Conservation (phyloP, 2,329 filamentous ascomycete species). For the Chaetomium olivaceum region DNA sequence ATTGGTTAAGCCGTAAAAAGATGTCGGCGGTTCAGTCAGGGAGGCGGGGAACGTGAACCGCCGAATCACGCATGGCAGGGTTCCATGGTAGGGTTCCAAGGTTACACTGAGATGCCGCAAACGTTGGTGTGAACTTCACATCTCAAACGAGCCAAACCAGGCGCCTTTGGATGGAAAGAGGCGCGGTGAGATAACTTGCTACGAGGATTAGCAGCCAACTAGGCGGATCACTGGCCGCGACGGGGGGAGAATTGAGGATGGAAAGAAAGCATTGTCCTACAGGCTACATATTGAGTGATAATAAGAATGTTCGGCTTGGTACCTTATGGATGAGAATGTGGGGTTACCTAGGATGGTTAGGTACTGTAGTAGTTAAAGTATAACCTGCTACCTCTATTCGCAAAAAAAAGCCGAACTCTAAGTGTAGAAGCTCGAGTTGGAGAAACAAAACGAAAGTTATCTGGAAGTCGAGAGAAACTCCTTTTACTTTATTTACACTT, state of each 20-base stretch:
- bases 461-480: no score
- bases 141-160: not conserved
- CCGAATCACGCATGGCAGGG: not conserved
- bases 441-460: no score
- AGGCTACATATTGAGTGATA: no score
- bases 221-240: not conserved
- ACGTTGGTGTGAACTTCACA: not conserved
- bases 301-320: no score
- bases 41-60: not conserved
- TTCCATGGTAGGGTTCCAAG: not conserved
- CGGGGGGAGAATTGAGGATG: not conserved
- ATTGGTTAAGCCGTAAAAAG: not conserved
- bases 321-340: no score
- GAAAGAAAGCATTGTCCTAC: not conserved
- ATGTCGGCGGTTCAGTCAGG: not conserved
- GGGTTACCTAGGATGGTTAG: no score
- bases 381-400: no score
- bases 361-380: no score
- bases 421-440: no score
- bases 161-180: not conserved
- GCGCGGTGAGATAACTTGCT: not conserved
- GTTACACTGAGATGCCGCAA: not conserved
- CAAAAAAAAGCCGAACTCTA: no score
- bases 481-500: no score
- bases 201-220: not conserved